Evolutionary conservation across 805 yeast genomes (phyloP), one percentile per base, ranked within the genome.

Genomic region (Blastobotrys americana): DNA sequence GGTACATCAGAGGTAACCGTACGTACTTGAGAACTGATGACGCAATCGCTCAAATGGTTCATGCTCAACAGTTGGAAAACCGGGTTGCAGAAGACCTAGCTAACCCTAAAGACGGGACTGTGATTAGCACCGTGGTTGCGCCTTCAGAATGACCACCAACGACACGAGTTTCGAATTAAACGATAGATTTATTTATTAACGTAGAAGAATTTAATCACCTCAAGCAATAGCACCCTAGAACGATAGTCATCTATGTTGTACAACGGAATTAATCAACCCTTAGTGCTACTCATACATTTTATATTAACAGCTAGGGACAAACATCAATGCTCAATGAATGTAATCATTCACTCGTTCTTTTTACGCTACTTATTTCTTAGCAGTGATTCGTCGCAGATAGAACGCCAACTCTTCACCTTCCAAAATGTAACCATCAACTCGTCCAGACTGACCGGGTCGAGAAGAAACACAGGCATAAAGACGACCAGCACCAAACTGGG

Each of bases 331-430:
- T 25, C 13, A 8, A 25, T 25, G 31, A 25, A 25, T 34, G 16
- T 9, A 9, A 9, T 37, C 23, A 18, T 18, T 10, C 23, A 37
- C 10, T 18, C 23, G 23, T 37, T 28, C 39, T 45, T 48, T 37
- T 47, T 44, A 46, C 39, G 36, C 38, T 42, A 63, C 64, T 82
- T 88, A 90, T 84, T 90, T 93, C 89, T 93, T 90, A 72, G 96
- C 94, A 74, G 96, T 82, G 77, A 93, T 80, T 87, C 96, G 90
- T 84, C 96, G 88, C 74, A 93, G 83, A 96, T 93, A 93, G 95
- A 93, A 93, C 73, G 97, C 97, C 76, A 93, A 87, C 80, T 93
- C 98, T 74, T 93, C 98, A 78, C 98, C 98, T 82, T 93, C 98
- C 73, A 93, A 85, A 77, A 93, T 84, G 94, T 93, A 93, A 77